Evolutionary conservation across 192 early-diverging fungal species (phyloP), one percentile per base, ranked within the genome.

Genomic region (Entomortierella beljakovae): DNA sequence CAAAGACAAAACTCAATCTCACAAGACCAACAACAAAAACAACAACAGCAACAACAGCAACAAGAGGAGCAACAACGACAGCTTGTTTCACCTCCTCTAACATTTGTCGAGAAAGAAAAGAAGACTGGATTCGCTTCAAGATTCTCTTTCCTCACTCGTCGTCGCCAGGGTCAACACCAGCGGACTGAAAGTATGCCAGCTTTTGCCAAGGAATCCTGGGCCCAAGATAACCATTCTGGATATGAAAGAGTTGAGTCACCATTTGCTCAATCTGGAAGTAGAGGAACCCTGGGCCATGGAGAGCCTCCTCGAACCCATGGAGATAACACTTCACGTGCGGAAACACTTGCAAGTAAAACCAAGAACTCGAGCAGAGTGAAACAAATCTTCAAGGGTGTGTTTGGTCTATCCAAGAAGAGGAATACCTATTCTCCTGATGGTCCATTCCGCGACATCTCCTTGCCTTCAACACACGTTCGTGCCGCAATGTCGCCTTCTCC

Each of bases 131-230:
- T 79, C 35, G 58, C 67, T 26, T 61, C 71, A 0, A 42, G 75
- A 28, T 79, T 79, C 50, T 79, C 75, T 60, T 79, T 79, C 75
- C 31, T 79, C 37, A 77, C 74, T 40, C 75, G 74, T 31, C 56
- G 61, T n/a, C 71, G 71, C 31, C 58, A 72, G 48, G 53, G 25
- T 0, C 55, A 68, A 16, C 64, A 79, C 16, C 75, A 79, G n/a
- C 57, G 75, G 25, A 61, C 64, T 25, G 75, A 70, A 10, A 79
- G 75, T 43, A 33, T 70, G 57, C 75, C 75, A 6, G 49, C 11
- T 29, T 22, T 34, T 16, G 0, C 31, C 34, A 62, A 68, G 3
- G 66, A 77, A 13, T 26, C 54, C 11, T 58, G 66, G 61, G 35
- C 46, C 8, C 28, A 40, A 7, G 43, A 48, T 7, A 25, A 32